Evolutionary conservation across 441 rosid genomes (phyloP).

Genomic region (Breynia disticha): DNA sequence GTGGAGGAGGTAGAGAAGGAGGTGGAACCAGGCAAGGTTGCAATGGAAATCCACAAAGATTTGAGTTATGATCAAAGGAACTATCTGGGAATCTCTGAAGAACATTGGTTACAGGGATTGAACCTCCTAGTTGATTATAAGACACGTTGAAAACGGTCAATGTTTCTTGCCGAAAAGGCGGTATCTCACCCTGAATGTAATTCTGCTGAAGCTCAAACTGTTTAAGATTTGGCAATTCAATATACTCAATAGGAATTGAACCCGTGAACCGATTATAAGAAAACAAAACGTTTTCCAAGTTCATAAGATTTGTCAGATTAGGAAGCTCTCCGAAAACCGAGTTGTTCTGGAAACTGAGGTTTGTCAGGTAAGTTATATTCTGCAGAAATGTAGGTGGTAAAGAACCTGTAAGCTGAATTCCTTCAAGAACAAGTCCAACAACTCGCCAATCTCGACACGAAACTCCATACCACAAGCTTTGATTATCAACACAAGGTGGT

Average conservation of each 20-base stretch:
- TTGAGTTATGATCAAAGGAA: slow-evolving; percentile 29
- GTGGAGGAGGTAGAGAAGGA: slow-evolving; percentile 19
- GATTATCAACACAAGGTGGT: slow-evolving; percentile 30
- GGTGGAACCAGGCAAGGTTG: slow-evolving; percentile 21
- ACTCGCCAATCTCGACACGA: slow-evolving; percentile 38
- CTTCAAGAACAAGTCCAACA: slow-evolving; percentile 36
- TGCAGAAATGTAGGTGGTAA: slow-evolving; percentile 30
- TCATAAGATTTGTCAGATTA: slow-evolving; percentile 20
- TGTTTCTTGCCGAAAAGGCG: slow-evolving; percentile 30
- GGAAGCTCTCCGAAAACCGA: slow-evolving; percentile 34
- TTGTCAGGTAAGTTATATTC: slow-evolving; percentile 33
- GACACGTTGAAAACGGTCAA: slow-evolving; percentile 40
- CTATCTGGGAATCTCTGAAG: slow-evolving; percentile 29
- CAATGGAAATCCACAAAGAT: slow-evolving; percentile 43
- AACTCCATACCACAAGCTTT: slow-evolving; percentile 40
- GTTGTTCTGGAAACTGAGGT: slow-evolving; percentile 33
- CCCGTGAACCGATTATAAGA: slow-evolving; percentile 35
- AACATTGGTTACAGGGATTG: slow-evolving; percentile 28
- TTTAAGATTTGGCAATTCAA: slow-evolving; percentile 23
- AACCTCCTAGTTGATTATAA: slow-evolving; percentile 33
- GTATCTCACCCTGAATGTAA: slow-evolving; percentile 30
- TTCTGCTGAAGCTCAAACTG: slow-evolving; percentile 36
- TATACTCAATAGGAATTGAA: slow-evolving; percentile 29
- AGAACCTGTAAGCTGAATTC: slow-evolving; percentile 30
- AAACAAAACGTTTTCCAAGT: slow-evolving; percentile 25